Conservation (phyloP, 805 yeast species). For the Ogataea trehaloabstinens region DNA sequence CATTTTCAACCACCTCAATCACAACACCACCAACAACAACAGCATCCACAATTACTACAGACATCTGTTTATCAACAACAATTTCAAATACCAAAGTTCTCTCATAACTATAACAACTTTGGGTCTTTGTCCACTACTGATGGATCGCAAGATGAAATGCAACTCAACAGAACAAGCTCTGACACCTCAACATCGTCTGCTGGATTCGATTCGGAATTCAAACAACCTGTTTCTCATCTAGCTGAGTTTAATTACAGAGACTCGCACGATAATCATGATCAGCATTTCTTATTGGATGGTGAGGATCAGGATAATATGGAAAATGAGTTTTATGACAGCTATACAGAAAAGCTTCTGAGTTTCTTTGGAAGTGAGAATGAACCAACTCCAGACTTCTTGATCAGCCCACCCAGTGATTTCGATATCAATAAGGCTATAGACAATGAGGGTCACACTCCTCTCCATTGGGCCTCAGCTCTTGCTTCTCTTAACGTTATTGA, state of each 20-base stretch:
- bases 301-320: conserved; percentile 9
- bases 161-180: conserved; percentile 23
- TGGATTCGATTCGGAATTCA: conserved; percentile 17
- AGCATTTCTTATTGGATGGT: conserved; percentile 9
- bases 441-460: conserved; percentile 75
- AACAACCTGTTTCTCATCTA: conserved; percentile 13
- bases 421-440: conserved; percentile 69
- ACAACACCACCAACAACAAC: conserved; percentile 17
- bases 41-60: conserved; percentile 16
- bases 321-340: conserved; percentile 39
- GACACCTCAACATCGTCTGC: conserved; percentile 28
- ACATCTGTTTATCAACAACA: conserved; percentile 6
- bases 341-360: conserved; percentile 42
- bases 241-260: conserved; percentile 13
- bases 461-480: conserved; percentile 87
- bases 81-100: conserved; percentile 17
- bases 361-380: conserved; percentile 51
- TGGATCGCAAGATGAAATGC: conserved; percentile 29
- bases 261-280: conserved; percentile 17
- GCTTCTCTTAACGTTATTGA: conserved; percentile 63
- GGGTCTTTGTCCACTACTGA: conserved; percentile 27
- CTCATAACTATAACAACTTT: conserved; percentile 22
- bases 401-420: conserved; percentile 59
- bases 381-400: conserved; percentile 37
- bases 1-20: conserved; percentile 15